Conservation (phyloP, 2,329 filamentous ascomycete species). For the Ambrosiella xylebori region DNA sequence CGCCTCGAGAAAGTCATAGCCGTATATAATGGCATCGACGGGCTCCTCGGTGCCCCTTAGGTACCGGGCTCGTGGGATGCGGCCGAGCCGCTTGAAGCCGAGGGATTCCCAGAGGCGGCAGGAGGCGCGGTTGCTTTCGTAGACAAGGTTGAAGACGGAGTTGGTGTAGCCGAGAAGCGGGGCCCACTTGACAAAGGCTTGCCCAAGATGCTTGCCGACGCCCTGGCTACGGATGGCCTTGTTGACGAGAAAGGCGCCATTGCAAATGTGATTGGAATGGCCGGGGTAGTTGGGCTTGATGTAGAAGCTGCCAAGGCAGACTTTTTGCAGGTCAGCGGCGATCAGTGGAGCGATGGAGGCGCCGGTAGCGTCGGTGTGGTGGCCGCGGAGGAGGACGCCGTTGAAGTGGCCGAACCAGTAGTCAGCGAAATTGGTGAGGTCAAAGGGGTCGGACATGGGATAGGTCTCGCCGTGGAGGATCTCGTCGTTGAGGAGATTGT, state of each 20-base stretch:
- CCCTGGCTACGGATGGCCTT: constrained; percentile 56
- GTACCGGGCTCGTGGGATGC: constrained; percentile 55
- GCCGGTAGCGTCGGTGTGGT: constrained; percentile 34
- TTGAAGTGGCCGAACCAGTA: constrained; percentile 91
- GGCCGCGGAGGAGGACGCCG: constrained; percentile 71
- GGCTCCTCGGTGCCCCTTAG: constrained; percentile 50
- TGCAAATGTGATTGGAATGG: constrained; percentile 79
- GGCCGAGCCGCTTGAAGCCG: constrained; percentile 81
- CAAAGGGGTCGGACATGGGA: constrained; percentile 64
- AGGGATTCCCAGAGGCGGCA: constrained; percentile 84
- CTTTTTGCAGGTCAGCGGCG: constrained; percentile 48
- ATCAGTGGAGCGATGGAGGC: constrained; percentile 23
- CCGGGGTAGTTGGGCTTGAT: constrained; percentile 90
- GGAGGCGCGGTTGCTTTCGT: constrained; percentile 81
- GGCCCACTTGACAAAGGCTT: constrained; percentile 62
- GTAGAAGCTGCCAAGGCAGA: constrained; percentile 80
- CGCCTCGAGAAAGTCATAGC: constrained; percentile 37
- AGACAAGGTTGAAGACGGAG: constrained; percentile 86
- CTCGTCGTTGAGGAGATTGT: constrained; percentile 72
- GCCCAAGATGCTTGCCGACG: constrained; percentile 59
- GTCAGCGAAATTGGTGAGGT: constrained; percentile 54
- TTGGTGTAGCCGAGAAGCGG: constrained; percentile 74
- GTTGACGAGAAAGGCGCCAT: constrained; percentile 62
- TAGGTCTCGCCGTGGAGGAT: constrained; percentile 88
- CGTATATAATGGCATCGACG: constrained; percentile 64